Evolutionary conservation across 805 yeast species (phyloP), one percentile per base, ranked within the genome.

Genomic region (Candida adriatica): DNA sequence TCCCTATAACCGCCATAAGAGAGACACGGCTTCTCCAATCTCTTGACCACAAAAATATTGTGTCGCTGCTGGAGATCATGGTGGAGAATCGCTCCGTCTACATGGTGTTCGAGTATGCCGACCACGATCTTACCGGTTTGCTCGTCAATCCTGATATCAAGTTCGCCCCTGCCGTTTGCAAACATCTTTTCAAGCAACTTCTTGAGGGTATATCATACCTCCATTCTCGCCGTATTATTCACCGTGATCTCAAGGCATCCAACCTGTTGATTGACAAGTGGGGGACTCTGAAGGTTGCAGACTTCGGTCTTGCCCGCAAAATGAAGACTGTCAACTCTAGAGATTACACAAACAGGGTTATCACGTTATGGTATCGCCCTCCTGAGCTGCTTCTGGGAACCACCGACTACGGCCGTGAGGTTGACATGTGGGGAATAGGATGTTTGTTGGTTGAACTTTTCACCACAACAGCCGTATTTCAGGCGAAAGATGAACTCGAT

Each of bases 401-500:
- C 0, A 88, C 97, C 0, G 79, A 77, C 37, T 92, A 92, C 57
- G 92, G 88, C 0, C 61, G 86, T 24, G 95, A 84, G 46, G 92
- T 92, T 8, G 98, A 92, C 52, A 77, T 86, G 44, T 92, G 98
- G 98, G 96, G 97, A 0, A 78, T 86, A 39, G 98, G 98, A 3
- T 92, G 97, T 60, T 63, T 92, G 16, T 61, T 92, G 38, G 70
- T 86, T 17, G 97, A 92, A 54, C 56, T 92, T 23, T 86, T 84
- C 49, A 71, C 79, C 2, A 72, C 77, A 42, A 59, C 61, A 19
- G 94, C 97, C 0, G 62, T 80, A 1, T 92, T 92, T 54, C 94
- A 80, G 55, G 97, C 96, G 2, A 66, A 69, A 15, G 94, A 92
- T 55, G 98, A 92, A 50, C 68, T 92, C 24, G 79, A 83, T 31